These are phyloP conservation scores for Termitomyces heimii DNA, from an alignment of 768 basidiomycete genomes.

Conservation along the genomic window DNA sequence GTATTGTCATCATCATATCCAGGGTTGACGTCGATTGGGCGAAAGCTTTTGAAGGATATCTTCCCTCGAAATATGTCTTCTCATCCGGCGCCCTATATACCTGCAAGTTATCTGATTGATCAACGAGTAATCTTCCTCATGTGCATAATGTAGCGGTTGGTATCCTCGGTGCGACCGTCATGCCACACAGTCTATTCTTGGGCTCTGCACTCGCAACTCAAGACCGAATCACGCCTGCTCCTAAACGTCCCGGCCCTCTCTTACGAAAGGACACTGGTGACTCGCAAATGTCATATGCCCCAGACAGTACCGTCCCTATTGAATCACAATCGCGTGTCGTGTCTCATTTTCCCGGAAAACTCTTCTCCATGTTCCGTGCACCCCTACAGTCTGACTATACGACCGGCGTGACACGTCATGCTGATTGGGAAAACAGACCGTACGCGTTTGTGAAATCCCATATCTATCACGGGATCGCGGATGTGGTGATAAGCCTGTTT, in stretches of 20 bases:
- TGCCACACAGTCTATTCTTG: constrained; percentile 91
- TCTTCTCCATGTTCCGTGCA: constrained; percentile 28
- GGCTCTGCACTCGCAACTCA: constrained; percentile 85
- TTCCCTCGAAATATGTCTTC: constrained; percentile 66
- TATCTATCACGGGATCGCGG: constrained; percentile 58
- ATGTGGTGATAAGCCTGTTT: constrained; percentile 64
- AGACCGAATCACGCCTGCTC: constrained; percentile 49
- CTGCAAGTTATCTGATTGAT: constrained; percentile 32
- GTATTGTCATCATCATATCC: constrained; percentile 73
- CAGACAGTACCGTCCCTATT: neutral
- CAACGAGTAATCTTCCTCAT: neutral
- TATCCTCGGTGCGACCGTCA: constrained; percentile 80
- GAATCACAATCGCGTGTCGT: constrained; percentile 3
- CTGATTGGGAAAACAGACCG: constrained; percentile 52
- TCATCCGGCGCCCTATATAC: constrained; percentile 54
- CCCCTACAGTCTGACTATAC: constrained; percentile 28
- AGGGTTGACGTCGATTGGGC: constrained; percentile 69
- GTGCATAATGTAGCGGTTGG: constrained; percentile 45
- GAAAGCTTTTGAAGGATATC: constrained; percentile 65
- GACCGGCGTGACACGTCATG: constrained; percentile 36
- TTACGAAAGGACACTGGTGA: constrained; percentile 7
- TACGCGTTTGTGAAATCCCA: constrained; percentile 54
- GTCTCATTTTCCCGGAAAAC: constrained; percentile 16
- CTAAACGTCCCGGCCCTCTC: constrained; percentile 18
- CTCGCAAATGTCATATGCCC: constrained; percentile 6